phyloP scores from a whole-genome alignment of 805 yeast species.

The Kazachstania taianensis region DNA sequence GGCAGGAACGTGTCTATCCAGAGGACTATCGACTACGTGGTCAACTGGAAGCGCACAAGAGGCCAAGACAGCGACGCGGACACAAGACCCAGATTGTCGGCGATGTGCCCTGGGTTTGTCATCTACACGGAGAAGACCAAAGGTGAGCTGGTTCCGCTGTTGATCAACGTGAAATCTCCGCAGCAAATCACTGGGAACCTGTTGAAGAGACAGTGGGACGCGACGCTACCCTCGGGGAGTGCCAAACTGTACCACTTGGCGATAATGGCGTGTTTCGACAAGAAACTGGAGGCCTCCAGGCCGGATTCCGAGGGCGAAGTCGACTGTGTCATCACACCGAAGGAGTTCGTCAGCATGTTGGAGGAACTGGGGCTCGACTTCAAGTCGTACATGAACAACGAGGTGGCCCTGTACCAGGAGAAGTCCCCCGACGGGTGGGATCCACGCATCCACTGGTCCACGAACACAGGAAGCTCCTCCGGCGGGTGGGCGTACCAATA shows the following conservation, averaged over 20 bases:
- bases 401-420: conserved; percentile 3
- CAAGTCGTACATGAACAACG: conserved; percentile 9
- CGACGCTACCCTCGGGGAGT: conserved; percentile 10
- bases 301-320: conserved; percentile 66
- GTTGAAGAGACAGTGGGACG: conserved; percentile 45
- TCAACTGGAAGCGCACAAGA: conserved; percentile 8
- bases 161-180: conserved; percentile 75
- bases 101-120: conserved; percentile 94
- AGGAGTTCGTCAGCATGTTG: conserved; percentile 67
- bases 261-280: conserved; percentile 96
- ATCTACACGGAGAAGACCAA: conserved; percentile 93
- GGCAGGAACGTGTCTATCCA: conserved; percentile 62
- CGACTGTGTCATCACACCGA: conserved; percentile 90
- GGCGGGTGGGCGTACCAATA: conserved; percentile 85
- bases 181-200: conserved; percentile 86
- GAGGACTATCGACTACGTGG: conserved; percentile 36
- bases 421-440: conserved; percentile 23
- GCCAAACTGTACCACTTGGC: conserved; percentile 61
- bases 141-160: conserved; percentile 61
- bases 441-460: conserved; percentile 52
- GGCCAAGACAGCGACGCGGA: conserved; percentile 1
- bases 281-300: conserved; percentile 88
- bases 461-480: conserved; percentile 69
- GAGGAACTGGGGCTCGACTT: conserved; percentile 41
- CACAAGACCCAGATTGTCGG: conserved; percentile 47